Percentiles rank a stretch among this genome's conserved stretches.
Conservation (phyloP, 2,329 filamentous ascomycete species). For the Diaporthe humulicola region DNA sequence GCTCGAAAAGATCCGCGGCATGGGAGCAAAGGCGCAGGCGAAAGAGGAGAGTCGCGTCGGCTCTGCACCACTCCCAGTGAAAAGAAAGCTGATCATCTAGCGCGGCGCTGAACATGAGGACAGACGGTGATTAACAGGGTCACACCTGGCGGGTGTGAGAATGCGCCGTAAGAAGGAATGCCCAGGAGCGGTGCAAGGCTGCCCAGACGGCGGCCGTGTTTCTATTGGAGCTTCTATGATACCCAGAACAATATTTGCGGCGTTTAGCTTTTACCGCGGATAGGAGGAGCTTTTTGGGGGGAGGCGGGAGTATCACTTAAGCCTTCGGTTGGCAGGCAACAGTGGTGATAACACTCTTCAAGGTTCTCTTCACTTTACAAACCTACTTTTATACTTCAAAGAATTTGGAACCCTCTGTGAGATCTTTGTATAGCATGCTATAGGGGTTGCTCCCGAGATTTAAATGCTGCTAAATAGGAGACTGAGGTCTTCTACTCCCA, state of each 20-base stretch:
- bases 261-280: not conserved
- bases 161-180: not conserved
- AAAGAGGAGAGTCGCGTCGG: slow-evolving; percentile 50
- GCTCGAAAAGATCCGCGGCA: slow-evolving; percentile 66
- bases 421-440: not conserved
- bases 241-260: not conserved
- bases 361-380: not conserved
- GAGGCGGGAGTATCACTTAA: not conserved
- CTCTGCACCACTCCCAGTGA: slow-evolving; percentile 58
- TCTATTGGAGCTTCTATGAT: slow-evolving; percentile 26
- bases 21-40: slow-evolving; percentile 56
- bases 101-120: not conserved
- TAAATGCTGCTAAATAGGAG: too few species aligned
- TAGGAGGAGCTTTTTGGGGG: not conserved
- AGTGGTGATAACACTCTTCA: not conserved
- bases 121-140: not conserved
- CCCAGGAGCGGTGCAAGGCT: not conserved
- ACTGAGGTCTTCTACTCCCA: not conserved
- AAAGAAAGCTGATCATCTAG: slow-evolving; percentile 58
- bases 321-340: not conserved
- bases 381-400: not conserved
- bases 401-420: not conserved
- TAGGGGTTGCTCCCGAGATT: not conserved
- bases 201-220: not conserved
- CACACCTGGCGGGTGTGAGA: not conserved